phyloP scores from a whole-genome alignment of 352 stramenopile genomes.

The Peronospora tabacina region DNA sequence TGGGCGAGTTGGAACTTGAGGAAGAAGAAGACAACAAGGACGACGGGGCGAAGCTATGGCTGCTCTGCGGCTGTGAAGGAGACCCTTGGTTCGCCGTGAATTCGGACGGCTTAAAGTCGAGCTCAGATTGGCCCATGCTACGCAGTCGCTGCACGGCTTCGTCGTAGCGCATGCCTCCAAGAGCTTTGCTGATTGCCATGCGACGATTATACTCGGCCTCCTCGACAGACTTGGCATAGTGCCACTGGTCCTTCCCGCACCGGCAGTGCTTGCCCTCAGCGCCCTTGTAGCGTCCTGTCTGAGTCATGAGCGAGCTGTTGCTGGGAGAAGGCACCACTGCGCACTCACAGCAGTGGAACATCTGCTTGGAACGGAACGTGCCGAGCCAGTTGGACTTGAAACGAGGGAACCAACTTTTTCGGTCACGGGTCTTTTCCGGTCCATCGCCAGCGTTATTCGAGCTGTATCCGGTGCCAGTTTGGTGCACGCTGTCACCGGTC shows the following conservation, averaged over 20 bases:
- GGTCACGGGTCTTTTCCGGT: conserved; percentile 81
- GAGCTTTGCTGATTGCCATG: conserved; percentile 76
- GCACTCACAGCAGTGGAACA: conserved; percentile 82
- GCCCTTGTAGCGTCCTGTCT: conserved; percentile 58
- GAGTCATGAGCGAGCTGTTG: conserved; percentile 17
- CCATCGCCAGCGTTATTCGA: conserved; percentile 71
- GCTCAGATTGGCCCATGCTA: conserved; percentile 49
- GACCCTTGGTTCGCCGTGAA: conserved; percentile 32
- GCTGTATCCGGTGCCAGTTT: conserved; percentile 53
- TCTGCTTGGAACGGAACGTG: conserved; percentile 81
- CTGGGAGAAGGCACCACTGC: conserved; percentile 37
- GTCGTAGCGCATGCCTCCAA: conserved; percentile 77
- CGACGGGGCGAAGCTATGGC: conserved; percentile 10
- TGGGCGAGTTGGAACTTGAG: conserved; percentile 17
- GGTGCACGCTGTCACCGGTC: conserved; percentile 37
- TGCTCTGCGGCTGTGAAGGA: conserved; percentile 17
- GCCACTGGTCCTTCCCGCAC: conserved; percentile 77
- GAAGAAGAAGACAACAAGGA: conserved; percentile 7
- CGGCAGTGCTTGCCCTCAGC: conserved; percentile 75
- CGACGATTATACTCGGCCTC: conserved; percentile 78
- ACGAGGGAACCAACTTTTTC: conserved; percentile 81
- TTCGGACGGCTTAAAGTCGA: conserved; percentile 41
- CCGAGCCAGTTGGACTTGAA: conserved; percentile 87
- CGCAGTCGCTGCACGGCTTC: conserved; percentile 60
- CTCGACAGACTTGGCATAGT: conserved; percentile 73